Evolutionary conservation across 495 filamentous ascomycete species (phyloP).

Genomic region (Penicillium egyptiacum): DNA sequence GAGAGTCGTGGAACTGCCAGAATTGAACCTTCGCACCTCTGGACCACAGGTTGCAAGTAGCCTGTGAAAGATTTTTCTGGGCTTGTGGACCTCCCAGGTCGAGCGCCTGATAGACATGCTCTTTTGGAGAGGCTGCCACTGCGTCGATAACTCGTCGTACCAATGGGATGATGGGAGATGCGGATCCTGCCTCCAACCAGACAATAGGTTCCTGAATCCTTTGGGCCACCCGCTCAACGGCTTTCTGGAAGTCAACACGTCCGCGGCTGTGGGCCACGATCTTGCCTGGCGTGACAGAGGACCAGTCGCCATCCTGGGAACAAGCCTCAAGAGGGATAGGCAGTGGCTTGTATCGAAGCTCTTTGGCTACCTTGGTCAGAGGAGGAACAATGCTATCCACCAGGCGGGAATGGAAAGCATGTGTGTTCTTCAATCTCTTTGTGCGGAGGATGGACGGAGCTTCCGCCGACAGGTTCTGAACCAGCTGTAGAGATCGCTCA

Average conservation of each 20-base stretch:
- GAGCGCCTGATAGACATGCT: not conserved
- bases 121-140: not conserved
- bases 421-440: constrained; percentile 44
- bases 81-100: not conserved
- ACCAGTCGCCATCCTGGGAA: constrained; percentile 16
- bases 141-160: constrained; percentile 26
- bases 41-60: constrained; percentile 28
- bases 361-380: constrained; percentile 27
- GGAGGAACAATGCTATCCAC: constrained; percentile 38
- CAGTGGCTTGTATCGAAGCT: constrained; percentile 25
- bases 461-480: not conserved
- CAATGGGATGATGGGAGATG: constrained; percentile 33
- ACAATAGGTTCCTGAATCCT: constrained; percentile 15
- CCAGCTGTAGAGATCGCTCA: constrained; percentile 31
- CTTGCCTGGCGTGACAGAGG: constrained; percentile 5
- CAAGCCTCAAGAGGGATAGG: constrained; percentile 33
- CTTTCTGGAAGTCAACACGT: constrained; percentile 45
- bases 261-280: constrained; percentile 35
- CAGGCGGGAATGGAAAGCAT: constrained; percentile 51
- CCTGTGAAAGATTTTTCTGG: constrained; percentile 18
- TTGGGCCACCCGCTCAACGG: constrained; percentile 33
- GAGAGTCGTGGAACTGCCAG: constrained; percentile 31
- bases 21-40: constrained; percentile 26
- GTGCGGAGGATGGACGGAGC: constrained; percentile 14
- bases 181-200: constrained; percentile 45